These are phyloP conservation scores for Pythium phragmitis DNA, from an alignment of 352 stramenopile species.

Conservation along the genomic window DNA sequence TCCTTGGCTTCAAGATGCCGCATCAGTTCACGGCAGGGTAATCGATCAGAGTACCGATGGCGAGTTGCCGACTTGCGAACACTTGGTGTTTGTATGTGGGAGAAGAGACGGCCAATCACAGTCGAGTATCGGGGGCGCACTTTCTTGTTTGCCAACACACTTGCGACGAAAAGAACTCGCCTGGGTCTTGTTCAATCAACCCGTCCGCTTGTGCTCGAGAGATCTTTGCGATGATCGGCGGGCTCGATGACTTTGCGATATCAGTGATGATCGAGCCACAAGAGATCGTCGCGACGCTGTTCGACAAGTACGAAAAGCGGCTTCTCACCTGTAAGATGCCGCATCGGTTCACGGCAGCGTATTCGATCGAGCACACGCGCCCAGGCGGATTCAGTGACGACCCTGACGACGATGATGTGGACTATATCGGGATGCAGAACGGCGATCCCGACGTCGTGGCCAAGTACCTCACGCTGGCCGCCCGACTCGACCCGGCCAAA, in stretches of 20 bases:
- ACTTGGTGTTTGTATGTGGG: too few relatives aligned
- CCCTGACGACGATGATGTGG: not conserved
- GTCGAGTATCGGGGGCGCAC: too few relatives aligned
- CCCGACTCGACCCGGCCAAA: not conserved
- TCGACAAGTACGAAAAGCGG: not conserved
- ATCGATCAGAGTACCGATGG: not conserved
- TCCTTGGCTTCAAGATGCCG: not conserved
- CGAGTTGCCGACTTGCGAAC: too few relatives aligned
- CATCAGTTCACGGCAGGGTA: not conserved
- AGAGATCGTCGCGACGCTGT: not conserved
- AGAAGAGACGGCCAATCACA: too few relatives aligned
- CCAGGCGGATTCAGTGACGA: not conserved
- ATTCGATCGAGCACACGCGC: not conserved
- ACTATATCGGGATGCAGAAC: not conserved
- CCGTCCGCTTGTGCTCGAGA: too few relatives aligned
- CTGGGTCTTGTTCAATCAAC: too few relatives aligned
- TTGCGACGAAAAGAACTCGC: too few relatives aligned
- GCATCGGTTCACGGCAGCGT: not conserved
- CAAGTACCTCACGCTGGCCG: slow-evolving; percentile 1
- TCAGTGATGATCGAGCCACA: not conserved
- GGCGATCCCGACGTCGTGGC: not conserved
- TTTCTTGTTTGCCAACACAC: too few relatives aligned
- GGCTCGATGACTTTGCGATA: not conserved
- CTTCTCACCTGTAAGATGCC: not conserved
- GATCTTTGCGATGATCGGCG: not conserved